These are phyloP conservation scores for Starmerella bombicola DNA, from an alignment of 805 yeast species.

Conservation along the genomic window DNA sequence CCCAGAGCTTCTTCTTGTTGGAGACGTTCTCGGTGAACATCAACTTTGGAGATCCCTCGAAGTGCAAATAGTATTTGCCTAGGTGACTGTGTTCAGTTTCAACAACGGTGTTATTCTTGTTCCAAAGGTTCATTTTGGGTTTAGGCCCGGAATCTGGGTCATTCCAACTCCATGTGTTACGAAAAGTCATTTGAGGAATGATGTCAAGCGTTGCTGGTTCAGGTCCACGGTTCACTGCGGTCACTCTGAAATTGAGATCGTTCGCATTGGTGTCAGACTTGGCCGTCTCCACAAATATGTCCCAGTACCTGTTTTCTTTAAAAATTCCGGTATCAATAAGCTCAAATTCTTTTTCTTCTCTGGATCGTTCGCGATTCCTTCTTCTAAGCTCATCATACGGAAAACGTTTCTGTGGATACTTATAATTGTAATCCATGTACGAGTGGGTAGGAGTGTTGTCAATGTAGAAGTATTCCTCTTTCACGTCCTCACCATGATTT, in stretches of 20 bases:
- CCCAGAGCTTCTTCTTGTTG: slow-evolving; percentile 54
- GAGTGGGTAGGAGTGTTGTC: slow-evolving; percentile 91
- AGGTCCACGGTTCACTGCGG: slow-evolving; percentile 74
- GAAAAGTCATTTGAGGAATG: slow-evolving; percentile 67
- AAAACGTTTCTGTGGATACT: slow-evolving; percentile 76
- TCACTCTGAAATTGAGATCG: slow-evolving; percentile 67
- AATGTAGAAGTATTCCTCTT: slow-evolving; percentile 50
- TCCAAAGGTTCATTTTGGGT: slow-evolving; percentile 32
- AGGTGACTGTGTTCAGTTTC: slow-evolving; percentile 54
- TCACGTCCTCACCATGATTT: slow-evolving; percentile 92
- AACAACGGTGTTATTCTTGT: slow-evolving; percentile 35
- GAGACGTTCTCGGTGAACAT: slow-evolving; percentile 87
- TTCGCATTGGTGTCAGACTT: slow-evolving; percentile 71
- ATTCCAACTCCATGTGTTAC: slow-evolving; percentile 89
- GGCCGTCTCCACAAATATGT: slow-evolving; percentile 80
- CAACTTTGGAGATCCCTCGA: slow-evolving; percentile 41
- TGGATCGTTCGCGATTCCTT: slow-evolving; percentile 52
- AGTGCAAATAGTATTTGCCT: slow-evolving; percentile 52
- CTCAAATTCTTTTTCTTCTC: slow-evolving; percentile 66
- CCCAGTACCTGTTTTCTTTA: slow-evolving; percentile 63
- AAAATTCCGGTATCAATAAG: slow-evolving; percentile 62
- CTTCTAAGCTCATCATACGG: slow-evolving; percentile 67
- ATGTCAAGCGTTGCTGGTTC: slow-evolving; percentile 82
- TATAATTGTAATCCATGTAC: slow-evolving; percentile 80
- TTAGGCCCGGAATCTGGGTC: slow-evolving; percentile 30